Conservation (phyloP, 306 rosid species). For the Styphnolobium japonicum region DNA sequence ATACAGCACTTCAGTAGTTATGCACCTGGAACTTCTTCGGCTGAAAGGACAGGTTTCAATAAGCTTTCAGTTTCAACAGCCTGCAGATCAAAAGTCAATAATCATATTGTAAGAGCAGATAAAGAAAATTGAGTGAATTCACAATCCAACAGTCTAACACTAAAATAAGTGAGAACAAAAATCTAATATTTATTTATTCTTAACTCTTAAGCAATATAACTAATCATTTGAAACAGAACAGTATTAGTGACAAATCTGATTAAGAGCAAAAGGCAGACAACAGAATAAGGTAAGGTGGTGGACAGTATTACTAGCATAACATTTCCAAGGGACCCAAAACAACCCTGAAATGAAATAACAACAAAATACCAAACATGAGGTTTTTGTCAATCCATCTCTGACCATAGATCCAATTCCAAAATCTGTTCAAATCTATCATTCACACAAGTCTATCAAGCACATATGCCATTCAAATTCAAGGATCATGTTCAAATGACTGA, state of each 20-base stretch:
- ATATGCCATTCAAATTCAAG: background rate
- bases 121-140: slow-evolving; percentile 1
- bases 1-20: background rate
- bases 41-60: slow-evolving; percentile 68
- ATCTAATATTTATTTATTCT: background rate
- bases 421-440: background rate
- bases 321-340: background rate
- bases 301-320: background rate
- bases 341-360: background rate
- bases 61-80: slow-evolving; percentile 81
- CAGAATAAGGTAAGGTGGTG: background rate
- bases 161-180: background rate
- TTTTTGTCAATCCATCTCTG: background rate
- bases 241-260: background rate
- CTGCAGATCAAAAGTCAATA: slow-evolving; percentile 45
- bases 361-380: background rate
- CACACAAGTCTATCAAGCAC: background rate
- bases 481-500: background rate
- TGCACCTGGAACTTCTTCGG: slow-evolving; percentile 80
- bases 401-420: background rate
- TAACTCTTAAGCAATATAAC: background rate
- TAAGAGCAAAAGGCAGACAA: background rate
- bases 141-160: background rate
- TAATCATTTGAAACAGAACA: background rate
- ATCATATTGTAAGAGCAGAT: background rate